Percentiles rank a stretch among this genome's conserved stretches.
These are phyloP conservation scores for Lactarius tabidus DNA, from an alignment of 768 basidiomycete genomes.

Conservation along the genomic window DNA sequence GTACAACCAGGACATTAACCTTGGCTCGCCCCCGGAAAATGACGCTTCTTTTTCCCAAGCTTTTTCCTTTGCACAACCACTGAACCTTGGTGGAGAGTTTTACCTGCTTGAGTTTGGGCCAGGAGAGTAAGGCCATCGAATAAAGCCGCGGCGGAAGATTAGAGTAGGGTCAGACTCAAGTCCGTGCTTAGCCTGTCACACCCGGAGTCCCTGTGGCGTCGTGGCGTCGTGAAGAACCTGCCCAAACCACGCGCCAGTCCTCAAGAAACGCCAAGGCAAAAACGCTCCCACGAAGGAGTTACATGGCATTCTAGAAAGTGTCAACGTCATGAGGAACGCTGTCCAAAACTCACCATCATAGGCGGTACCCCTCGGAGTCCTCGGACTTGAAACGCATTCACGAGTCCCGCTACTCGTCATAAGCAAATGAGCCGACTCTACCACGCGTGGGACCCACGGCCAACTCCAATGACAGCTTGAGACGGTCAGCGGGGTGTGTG, in stretches of 20 bases:
- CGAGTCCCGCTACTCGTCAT: neutral
- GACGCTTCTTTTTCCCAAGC: too few species aligned
- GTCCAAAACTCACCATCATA: neutral
- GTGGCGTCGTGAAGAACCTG: neutral
- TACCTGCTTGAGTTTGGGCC: neutral
- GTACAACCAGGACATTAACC: too few species aligned
- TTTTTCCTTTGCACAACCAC: too few species aligned
- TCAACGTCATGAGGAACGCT: neutral
- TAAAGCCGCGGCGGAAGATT: neutral
- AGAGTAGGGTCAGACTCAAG: neutral
- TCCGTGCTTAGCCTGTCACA: neutral
- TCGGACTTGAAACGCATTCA: neutral
- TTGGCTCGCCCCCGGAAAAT: too few species aligned
- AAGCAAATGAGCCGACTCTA: neutral
- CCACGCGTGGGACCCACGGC: neutral
- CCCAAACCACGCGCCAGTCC: neutral
- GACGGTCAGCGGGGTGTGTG: neutral
- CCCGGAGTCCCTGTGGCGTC: neutral
- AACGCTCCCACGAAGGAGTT: neutral
- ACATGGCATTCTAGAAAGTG: neutral
- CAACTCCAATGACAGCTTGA: neutral
- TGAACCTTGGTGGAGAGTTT: too few species aligned
- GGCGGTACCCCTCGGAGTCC: too few species aligned
- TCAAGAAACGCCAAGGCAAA: neutral
- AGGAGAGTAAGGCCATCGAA: neutral